Base-by-base conservation (phyloP, 345 rosid species). In the Ailanthus altissimus region DNA sequence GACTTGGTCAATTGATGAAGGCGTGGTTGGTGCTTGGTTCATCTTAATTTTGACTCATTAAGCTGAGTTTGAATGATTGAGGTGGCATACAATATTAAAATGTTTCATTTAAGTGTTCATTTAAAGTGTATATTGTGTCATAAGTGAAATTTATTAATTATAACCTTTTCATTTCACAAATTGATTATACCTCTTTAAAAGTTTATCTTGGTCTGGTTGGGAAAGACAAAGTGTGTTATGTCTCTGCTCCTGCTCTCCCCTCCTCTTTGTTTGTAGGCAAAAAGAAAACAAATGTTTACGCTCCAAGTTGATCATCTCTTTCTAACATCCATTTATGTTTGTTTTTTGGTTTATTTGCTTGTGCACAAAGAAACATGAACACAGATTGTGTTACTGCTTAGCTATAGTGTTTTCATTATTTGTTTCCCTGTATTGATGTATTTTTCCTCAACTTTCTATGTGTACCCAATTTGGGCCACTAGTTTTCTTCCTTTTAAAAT, bases 401-500 rank as follows among this genome's bases (percentile, higher is more conserved):
- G 9, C 23, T n/a, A 36, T 70, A 20, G 28, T 53, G 18, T 54
- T 70, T 26, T n/a, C 46, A 45, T 20, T 42, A 40, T 67, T 38
- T 38, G 49, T 8, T 21, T 58, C 38, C 3, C 9, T 36, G 28
- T 46, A 9, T 43, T 26, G 42, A 25, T 60, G 57, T 45, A 26
- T 45, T 20, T 42, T 42, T 23, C 18, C 75, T 72, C 51, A 57
- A 11, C 38, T 6, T 54, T 54, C 25, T 0, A 6, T 23, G 49
- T 12, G 28, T 58, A 13, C 15, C 45, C 23, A 43, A n/a, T 67
- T 63, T 62, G 75, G 60, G 60, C 6, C 54, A 47, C 25, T 65
- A 32, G 6, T 71, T 8, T 76, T 68, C 62, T 75, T 64, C 72
- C 65, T 40, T 76, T 81, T 71, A 43, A 80, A 76, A 76, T 77